Conservation (phyloP, 1,284 basidiomycete genomes). For the Cryptococcus sp. region DNA sequence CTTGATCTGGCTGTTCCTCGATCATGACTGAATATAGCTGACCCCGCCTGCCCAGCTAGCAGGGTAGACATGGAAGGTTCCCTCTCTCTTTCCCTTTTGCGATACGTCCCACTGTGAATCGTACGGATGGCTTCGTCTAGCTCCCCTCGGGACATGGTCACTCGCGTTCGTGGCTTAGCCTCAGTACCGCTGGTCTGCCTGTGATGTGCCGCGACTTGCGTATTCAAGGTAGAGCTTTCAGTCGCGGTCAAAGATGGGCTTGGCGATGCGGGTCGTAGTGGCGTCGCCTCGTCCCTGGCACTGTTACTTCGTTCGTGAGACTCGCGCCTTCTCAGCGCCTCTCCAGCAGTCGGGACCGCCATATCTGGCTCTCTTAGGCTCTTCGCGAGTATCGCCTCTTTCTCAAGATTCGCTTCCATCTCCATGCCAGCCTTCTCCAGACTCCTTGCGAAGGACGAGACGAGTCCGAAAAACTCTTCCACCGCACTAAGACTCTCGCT, state of each 20-base stretch:
- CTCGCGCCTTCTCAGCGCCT: neutral
- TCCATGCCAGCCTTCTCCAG: slow-evolving; percentile 76
- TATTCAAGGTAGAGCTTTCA: neutral
- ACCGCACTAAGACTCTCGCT: slow-evolving; percentile 62
- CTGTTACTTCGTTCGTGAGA: too few species aligned
- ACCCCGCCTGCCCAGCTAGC: too few species aligned
- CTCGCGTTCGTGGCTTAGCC: slow-evolving; percentile 14
- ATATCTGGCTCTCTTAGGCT: neutral
- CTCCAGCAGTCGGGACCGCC: neutral
- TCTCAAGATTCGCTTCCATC: slow-evolving; percentile 55
- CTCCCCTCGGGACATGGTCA: slow-evolving; percentile 69
- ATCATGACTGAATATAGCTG: too few species aligned
- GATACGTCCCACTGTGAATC: slow-evolving; percentile 65
- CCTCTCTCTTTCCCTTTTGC: slow-evolving; percentile 57
- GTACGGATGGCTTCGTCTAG: slow-evolving; percentile 79
- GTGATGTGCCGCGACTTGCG: neutral
- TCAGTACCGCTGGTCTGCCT: neutral
- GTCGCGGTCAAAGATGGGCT: too few species aligned
- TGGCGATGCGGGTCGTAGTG: too few species aligned
- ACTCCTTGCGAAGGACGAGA: slow-evolving; percentile 70
- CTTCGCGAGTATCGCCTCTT: neutral
- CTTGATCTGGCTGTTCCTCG: too few species aligned
- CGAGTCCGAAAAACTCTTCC: slow-evolving; percentile 75
- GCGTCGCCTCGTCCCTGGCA: too few species aligned
- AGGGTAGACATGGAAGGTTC: slow-evolving; percentile 44